These are phyloP conservation scores for Aspergillus caelatus DNA, from an alignment of 2,329 filamentous ascomycete species.

Conservation along the genomic window DNA sequence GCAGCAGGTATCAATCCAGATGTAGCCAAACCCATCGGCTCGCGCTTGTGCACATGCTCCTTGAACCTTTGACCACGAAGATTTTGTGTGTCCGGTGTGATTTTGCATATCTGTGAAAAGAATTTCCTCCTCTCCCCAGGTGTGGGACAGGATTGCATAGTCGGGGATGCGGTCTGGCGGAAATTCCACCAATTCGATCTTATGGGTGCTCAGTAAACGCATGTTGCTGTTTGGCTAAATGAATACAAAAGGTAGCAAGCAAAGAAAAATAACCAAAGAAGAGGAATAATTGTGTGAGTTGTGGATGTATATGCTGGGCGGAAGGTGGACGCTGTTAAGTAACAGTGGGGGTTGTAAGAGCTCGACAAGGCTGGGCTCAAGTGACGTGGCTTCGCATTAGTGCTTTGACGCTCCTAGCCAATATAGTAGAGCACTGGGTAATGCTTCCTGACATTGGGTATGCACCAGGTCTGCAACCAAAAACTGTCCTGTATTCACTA, in stretches of 20 bases:
- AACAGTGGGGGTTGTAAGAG: not conserved
- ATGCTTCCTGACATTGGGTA: too few species aligned
- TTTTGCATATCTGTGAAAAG: not conserved
- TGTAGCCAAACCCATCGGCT: not conserved
- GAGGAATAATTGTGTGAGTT: not conserved
- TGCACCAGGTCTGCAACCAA: too few species aligned
- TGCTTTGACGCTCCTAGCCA: too few species aligned
- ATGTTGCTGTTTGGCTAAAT: constrained; percentile 11
- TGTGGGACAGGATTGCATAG: not conserved
- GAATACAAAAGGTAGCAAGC: too few species aligned
- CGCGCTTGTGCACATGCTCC: not conserved
- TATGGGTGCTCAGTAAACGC: not conserved
- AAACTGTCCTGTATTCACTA: too few species aligned
- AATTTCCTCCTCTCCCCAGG: not conserved
- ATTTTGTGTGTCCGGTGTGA: not conserved
- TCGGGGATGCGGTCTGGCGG: not conserved
- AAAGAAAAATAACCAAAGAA: not conserved
- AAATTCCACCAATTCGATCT: not conserved
- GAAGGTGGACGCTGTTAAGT: not conserved
- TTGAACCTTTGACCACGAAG: not conserved
- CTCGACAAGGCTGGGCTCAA: not conserved
- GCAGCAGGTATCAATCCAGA: not conserved
- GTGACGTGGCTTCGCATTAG: not conserved
- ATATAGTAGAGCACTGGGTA: too few species aligned
- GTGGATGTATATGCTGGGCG: not conserved